Conservation (phyloP, 2,329 filamentous ascomycete species). For the Xylariaceae sp. region DNA sequence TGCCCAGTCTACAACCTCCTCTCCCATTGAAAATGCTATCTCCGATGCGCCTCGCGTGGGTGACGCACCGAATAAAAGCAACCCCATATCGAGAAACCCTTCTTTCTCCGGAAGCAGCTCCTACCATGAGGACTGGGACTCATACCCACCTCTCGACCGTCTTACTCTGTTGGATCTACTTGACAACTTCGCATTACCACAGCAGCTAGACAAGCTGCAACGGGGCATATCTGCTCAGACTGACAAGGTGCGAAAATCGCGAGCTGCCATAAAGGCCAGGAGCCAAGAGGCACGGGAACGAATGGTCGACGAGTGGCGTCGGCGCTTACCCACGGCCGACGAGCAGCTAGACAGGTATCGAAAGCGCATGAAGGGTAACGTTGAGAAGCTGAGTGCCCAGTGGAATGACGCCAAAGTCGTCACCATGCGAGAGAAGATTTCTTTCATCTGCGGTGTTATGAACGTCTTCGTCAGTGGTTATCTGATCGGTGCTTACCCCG, state of each 20-base stretch:
- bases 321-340: constrained; percentile 78
- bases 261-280: constrained; percentile 72
- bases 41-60: constrained; percentile 49
- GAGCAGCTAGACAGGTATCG: constrained; percentile 91
- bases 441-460: constrained; percentile 92
- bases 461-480: constrained; percentile 98
- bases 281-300: constrained; percentile 78
- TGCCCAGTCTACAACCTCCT: constrained; percentile 37
- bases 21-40: constrained; percentile 39
- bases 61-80: constrained; percentile 42
- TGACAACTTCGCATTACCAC: constrained; percentile 86
- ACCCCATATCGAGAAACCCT: constrained; percentile 65
- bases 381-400: constrained; percentile 78
- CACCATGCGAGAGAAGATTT: constrained; percentile 86
- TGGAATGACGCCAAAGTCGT: constrained; percentile 91
- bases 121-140: constrained; percentile 86
- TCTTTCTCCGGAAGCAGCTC: constrained; percentile 82
- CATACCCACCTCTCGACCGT: constrained; percentile 82
- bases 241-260: constrained; percentile 77
- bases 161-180: constrained; percentile 89
- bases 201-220: constrained; percentile 88
- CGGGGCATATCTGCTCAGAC: constrained; percentile 77
- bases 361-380: constrained; percentile 78
- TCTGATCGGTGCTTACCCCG: constrained; percentile 77
- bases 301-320: constrained; percentile 90